These are phyloP conservation scores for Panicum miliaceum DNA, from an alignment of 176 grass and related monocot species.

Conservation along the genomic window DNA sequence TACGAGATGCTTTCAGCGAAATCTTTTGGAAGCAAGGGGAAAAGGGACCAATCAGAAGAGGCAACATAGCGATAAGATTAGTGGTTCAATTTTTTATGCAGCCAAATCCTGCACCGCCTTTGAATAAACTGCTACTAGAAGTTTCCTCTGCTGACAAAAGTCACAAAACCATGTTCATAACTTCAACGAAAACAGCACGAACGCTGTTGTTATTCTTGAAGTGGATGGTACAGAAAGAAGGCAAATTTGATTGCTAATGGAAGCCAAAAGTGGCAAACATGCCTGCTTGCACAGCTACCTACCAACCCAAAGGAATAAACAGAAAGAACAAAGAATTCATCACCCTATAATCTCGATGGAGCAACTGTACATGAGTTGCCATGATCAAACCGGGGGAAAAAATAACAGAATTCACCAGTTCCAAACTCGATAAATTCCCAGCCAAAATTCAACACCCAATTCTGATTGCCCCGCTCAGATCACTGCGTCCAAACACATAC, in stretches of 20 bases:
- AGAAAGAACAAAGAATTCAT: background rate
- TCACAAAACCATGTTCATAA: background rate
- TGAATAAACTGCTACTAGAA: slow-evolving; percentile 26
- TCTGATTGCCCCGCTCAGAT: background rate
- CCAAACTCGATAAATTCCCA: background rate
- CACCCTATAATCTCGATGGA: background rate
- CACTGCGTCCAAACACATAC: background rate
- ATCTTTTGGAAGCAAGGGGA: slow-evolving; percentile 4
- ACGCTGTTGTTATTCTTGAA: slow-evolving; percentile 7
- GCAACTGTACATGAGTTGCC: background rate
- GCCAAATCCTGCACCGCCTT: background rate
- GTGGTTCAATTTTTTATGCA: background rate
- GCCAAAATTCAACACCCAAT: background rate
- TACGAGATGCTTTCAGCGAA: slow-evolving; percentile 31
- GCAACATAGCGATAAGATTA: background rate
- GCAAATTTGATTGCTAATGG: slow-evolving; percentile 8
- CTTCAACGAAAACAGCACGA: background rate
- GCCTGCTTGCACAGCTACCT: background rate
- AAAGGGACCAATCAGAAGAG: background rate
- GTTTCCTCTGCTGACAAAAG: slow-evolving; percentile 10
- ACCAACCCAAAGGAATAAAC: background rate
- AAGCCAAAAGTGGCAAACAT: slow-evolving; percentile 25
- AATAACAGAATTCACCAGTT: background rate
- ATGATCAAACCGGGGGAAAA: background rate
- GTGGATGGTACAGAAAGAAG: background rate